Conservation (phyloP, 2,329 filamentous ascomycete species). For the Arthroderma sp. region DNA sequence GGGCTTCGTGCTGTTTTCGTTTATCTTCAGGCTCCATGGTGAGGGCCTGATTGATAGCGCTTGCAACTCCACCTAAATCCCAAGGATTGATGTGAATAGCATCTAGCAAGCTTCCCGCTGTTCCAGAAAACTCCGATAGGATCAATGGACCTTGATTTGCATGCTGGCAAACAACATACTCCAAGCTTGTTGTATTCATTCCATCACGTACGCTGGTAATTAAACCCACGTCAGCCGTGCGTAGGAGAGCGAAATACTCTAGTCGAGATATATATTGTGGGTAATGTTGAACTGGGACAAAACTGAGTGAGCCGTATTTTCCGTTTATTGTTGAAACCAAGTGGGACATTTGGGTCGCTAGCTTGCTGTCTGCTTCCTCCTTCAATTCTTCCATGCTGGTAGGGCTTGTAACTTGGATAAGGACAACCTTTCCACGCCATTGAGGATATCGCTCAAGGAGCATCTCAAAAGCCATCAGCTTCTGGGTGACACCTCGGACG, state of each 20-base stretch:
- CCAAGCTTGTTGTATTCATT: constrained; percentile 94
- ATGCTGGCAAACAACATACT: constrained; percentile 87
- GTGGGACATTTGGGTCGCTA: constrained; percentile 79
- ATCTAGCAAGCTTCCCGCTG: constrained; percentile 68
- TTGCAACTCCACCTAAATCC: constrained; percentile 74
- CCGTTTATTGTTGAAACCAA: constrained; percentile 87
- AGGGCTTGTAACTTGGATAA: constrained; percentile 90
- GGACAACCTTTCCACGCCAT: constrained; percentile 80
- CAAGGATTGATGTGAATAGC: constrained; percentile 96
- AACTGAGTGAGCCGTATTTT: constrained; percentile 72
- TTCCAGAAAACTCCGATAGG: constrained; percentile 91
- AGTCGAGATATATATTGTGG: constrained; percentile 80
- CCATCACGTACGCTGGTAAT: constrained; percentile 94
- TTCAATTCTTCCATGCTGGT: constrained; percentile 66
- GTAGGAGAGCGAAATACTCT: constrained; percentile 89
- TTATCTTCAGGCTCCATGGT: constrained; percentile 58
- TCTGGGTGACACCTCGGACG: constrained; percentile 86
- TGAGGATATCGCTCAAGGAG: constrained; percentile 85
- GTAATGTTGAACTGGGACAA: constrained; percentile 86
- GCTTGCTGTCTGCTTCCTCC: constrained; percentile 64
- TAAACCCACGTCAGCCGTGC: constrained; percentile 77
- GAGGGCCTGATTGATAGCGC: constrained; percentile 68
- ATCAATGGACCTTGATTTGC: constrained; percentile 78
- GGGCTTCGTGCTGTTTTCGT: constrained; percentile 53
- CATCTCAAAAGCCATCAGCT: constrained; percentile 83